phyloP scores from a whole-genome alignment of 129 eudicot species.

The Scalesia atractyloides region DNA sequence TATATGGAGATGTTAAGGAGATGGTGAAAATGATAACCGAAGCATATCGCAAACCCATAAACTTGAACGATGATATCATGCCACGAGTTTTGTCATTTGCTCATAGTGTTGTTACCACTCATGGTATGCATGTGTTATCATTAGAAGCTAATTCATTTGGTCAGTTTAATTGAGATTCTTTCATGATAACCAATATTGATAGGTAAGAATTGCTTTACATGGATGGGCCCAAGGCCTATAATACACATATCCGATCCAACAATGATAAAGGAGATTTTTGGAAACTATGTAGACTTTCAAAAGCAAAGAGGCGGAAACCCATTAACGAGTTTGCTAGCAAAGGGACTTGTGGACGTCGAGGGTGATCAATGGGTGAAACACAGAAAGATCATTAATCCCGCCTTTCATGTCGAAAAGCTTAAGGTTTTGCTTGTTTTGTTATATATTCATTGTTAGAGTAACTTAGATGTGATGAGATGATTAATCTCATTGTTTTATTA shows the following conservation, averaged over 20 bases:
- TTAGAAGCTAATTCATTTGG: not conserved
- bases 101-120: conserved; percentile 8
- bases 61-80: conserved; percentile 25
- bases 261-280: conserved; percentile 28
- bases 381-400: conserved; percentile 41
- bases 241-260: conserved; percentile 31
- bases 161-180: too few species aligned
- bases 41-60: conserved; percentile 24
- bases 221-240: conserved; percentile 36
- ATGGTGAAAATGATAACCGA: conserved; percentile 26
- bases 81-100: conserved; percentile 25
- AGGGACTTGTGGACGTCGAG: conserved; percentile 27
- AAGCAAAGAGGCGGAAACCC: conserved; percentile 37
- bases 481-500: conserved; percentile 3
- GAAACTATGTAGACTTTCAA: conserved; percentile 26
- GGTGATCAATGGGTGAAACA: conserved; percentile 42
- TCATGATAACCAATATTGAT: not conserved
- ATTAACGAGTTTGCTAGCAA: conserved; percentile 23
- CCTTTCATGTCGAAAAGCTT: conserved; percentile 39
- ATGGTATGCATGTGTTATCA: conserved; percentile 16
- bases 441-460: not conserved
- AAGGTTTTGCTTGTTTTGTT: conserved; percentile 28
- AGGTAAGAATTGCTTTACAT: conserved; percentile 42
- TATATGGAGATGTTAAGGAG: conserved; percentile 33
- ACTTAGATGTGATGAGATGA: not conserved